Evolutionary conservation across 495 filamentous ascomycete genomes (phyloP).

Genomic region (Penicillium soppii): DNA sequence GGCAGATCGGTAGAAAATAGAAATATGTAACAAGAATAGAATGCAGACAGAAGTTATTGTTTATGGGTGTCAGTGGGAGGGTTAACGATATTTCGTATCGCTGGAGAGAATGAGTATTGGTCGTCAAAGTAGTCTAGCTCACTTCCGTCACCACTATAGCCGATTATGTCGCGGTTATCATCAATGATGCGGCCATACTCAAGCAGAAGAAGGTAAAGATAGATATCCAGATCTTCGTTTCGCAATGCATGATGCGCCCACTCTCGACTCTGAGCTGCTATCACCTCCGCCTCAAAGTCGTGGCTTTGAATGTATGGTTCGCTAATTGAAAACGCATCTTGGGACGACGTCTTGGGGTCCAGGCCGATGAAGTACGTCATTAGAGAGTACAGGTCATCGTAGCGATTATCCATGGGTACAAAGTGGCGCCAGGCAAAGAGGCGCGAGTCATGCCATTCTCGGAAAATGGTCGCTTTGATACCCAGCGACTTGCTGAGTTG

Average conservation of each 20-base stretch:
- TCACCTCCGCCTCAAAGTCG: conserved; percentile 58
- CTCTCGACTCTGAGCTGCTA: conserved; percentile 60
- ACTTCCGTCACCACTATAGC: conserved; percentile 56
- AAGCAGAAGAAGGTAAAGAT: conserved; percentile 64
- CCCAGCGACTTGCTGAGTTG: conserved; percentile 61
- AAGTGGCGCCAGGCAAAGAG: conserved; percentile 72
- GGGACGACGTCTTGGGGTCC: conserved; percentile 18
- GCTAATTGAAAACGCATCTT: not conserved
- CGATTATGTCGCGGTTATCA: conserved; percentile 63
- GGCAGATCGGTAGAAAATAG: not conserved
- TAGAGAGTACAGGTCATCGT: conserved; percentile 71
- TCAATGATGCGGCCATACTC: conserved; percentile 70
- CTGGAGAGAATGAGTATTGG: conserved; percentile 11
- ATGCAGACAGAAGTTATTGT: not conserved
- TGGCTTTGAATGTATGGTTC: conserved; percentile 36
- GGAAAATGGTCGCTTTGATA: conserved; percentile 72
- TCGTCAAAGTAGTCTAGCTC: conserved; percentile 24
- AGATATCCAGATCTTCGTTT: conserved; percentile 71
- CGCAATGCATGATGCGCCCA: conserved; percentile 71
- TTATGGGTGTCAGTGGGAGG: not conserved
- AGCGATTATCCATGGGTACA: conserved; percentile 84
- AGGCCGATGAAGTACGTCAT: conserved; percentile 77
- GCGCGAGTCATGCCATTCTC: conserved; percentile 73
- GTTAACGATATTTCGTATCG: conserved; percentile 9
- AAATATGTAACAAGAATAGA: not conserved